Conservation (phyloP, 768 basidiomycete genomes). For the Collybiopsis confluens region DNA sequence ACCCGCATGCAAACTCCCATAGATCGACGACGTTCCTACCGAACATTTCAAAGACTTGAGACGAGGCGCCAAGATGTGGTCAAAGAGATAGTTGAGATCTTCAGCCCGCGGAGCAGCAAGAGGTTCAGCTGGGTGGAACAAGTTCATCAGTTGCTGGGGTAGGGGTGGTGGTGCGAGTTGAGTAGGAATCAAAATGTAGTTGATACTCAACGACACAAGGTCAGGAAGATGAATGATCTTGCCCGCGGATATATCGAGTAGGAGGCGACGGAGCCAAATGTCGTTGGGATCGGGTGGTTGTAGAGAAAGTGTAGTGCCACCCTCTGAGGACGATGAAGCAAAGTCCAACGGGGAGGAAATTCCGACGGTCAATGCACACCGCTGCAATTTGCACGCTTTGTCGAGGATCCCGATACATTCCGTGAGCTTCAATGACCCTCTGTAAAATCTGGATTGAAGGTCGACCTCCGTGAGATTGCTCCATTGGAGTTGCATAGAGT, state of each 20-base stretch:
- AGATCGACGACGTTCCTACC: background rate
- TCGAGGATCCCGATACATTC: background rate
- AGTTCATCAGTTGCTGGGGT: too few relatives aligned
- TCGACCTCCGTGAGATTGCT: background rate
- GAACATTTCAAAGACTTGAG: background rate
- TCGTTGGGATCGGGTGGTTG: background rate
- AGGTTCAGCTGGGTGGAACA: too few relatives aligned
- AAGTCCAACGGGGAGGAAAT: background rate
- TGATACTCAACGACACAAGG: background rate
- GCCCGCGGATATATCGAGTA: background rate
- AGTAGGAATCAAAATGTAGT: background rate
- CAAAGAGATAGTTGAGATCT: background rate
- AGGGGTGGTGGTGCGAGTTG: background rate
- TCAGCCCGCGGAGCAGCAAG: background rate
- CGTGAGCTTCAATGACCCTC: background rate
- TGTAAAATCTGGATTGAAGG: background rate
- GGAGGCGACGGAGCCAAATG: background rate
- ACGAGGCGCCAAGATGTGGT: background rate
- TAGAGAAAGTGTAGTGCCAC: background rate
- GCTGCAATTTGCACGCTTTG: background rate
- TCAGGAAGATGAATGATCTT: background rate
- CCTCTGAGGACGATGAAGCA: too few relatives aligned
- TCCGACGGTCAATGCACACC: background rate
- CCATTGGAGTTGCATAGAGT: background rate
- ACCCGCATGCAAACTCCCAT: background rate